These are phyloP conservation scores for grape (Vitis vinifera) DNA, from an alignment of 164 flowering plant species.

Conservation along the genomic window DNA sequence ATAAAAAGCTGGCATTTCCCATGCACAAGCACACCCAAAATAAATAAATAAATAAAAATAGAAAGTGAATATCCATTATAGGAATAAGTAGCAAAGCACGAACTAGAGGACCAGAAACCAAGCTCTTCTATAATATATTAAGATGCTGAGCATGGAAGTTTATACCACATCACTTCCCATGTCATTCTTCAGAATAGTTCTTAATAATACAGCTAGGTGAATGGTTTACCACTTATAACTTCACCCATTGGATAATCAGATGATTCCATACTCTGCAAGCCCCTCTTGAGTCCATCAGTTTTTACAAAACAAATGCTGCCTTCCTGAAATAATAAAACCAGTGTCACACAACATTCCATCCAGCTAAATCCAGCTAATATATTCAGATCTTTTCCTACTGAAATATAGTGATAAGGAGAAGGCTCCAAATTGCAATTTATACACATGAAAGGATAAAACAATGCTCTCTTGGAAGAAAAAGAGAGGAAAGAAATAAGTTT, in stretches of 20 bases:
- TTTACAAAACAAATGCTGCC: constrained; percentile 25
- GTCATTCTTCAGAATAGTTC: no score
- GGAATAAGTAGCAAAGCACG: background rate
- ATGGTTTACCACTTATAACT: constrained; percentile 36
- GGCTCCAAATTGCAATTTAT: background rate
- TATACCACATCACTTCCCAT: no score
- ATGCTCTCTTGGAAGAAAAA: background rate
- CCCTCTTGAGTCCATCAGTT: constrained; percentile 64
- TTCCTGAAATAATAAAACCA: constrained; percentile 38
- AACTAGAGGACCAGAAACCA: background rate
- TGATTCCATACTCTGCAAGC: constrained; percentile 62
- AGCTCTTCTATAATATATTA: background rate
- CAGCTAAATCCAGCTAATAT: background rate
- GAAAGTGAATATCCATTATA: background rate
- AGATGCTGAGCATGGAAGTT: no score
- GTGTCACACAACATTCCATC: no score
- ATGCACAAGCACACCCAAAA: background rate
- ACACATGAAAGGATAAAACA: background rate
- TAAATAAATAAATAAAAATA: background rate
- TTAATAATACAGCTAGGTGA: background rate
- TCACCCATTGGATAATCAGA: constrained; percentile 70
- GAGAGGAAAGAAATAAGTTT: background rate
- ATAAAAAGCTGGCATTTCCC: background rate
- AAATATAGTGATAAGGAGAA: background rate
- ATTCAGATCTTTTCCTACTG: background rate